These are phyloP conservation scores for Brassica cretica DNA, from an alignment of 345 rosid species.

Conservation along the genomic window DNA sequence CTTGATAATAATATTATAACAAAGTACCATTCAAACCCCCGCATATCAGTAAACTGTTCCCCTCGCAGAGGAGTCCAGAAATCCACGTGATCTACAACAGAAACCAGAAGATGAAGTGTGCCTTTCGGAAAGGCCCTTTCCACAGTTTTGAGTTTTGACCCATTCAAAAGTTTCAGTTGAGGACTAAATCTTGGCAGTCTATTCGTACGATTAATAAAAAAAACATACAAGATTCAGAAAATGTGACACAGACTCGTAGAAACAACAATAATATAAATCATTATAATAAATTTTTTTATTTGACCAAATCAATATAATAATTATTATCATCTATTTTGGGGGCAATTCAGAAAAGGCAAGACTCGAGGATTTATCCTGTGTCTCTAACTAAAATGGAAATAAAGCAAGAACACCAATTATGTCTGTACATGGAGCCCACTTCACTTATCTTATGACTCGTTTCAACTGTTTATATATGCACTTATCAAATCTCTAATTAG, in stretches of 20 bases:
- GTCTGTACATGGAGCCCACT: slow-evolving; percentile 39
- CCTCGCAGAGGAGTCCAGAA: slow-evolving; percentile 29
- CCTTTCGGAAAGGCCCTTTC: too few species aligned
- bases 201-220: neutral
- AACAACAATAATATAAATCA: neutral
- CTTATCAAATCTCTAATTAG: slow-evolving; percentile 28
- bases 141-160: slow-evolving; percentile 29
- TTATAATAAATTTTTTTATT: too few species aligned
- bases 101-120: slow-evolving; percentile 30
- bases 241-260: slow-evolving; percentile 21
- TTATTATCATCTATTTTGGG: neutral
- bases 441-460: slow-evolving; percentile 28
- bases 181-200: slow-evolving; percentile 30
- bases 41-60: slow-evolving; percentile 23
- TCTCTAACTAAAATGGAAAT: slow-evolving; percentile 39
- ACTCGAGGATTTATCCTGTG: slow-evolving; percentile 31
- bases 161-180: neutral
- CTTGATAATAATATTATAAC: slow-evolving; percentile 1
- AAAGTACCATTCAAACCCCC: neutral
- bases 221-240: slow-evolving; percentile 11
- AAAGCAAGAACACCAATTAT: slow-evolving; percentile 32
- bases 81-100: slow-evolving; percentile 27
- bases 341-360: slow-evolving; percentile 20
- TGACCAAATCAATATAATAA: neutral
- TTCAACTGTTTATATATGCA: slow-evolving; percentile 28